Percentiles rank a stretch among this genome's conserved stretches.
These are phyloP conservation scores for Sphenostylis stenocarpa DNA, from an alignment of 306 rosid genomes.

Conservation along the genomic window DNA sequence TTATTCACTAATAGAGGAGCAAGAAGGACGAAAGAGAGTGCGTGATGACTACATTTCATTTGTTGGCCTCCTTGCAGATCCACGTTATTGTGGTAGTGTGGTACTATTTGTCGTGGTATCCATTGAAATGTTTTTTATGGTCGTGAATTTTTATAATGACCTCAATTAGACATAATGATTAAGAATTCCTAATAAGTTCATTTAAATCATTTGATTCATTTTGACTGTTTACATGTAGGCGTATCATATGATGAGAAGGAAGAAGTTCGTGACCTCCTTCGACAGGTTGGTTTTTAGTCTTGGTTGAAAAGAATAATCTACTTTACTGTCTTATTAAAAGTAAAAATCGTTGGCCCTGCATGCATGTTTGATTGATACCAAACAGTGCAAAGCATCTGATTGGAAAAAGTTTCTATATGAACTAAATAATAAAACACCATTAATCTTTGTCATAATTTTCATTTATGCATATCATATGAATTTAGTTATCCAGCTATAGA, in stretches of 20 bases:
- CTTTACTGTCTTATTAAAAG: not conserved
- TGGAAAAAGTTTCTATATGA: not conserved
- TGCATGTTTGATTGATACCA: constrained; percentile 4
- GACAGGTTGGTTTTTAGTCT: constrained; percentile 70
- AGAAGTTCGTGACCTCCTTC: constrained; percentile 92
- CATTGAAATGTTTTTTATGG: constrained; percentile 38
- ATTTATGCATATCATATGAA: not conserved
- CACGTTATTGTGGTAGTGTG: constrained; percentile 95
- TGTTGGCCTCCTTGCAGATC: constrained; percentile 95
- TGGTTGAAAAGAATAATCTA: constrained; percentile 13
- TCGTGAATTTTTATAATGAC: constrained; percentile 21
- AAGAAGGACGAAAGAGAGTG: constrained; percentile 73
- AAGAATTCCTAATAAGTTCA: constrained; percentile 26
- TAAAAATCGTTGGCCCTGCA: not conserved
- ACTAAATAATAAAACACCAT: constrained; percentile 9
- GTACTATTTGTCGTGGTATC: constrained; percentile 63
- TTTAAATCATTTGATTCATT: constrained; percentile 34
- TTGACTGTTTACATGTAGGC: constrained; percentile 59
- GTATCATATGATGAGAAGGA: constrained; percentile 92
- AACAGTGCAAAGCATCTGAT: not conserved
- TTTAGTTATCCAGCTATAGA: not conserved
- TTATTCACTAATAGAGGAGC: constrained; percentile 85
- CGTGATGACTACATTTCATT: constrained; percentile 81
- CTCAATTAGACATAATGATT: constrained; percentile 26
- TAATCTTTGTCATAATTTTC: constrained; percentile 2